Evolutionary conservation across 1,284 basidiomycete species (phyloP), one percentile per base, ranked within the genome.

Genomic region (Coniferiporia weirii): DNA sequence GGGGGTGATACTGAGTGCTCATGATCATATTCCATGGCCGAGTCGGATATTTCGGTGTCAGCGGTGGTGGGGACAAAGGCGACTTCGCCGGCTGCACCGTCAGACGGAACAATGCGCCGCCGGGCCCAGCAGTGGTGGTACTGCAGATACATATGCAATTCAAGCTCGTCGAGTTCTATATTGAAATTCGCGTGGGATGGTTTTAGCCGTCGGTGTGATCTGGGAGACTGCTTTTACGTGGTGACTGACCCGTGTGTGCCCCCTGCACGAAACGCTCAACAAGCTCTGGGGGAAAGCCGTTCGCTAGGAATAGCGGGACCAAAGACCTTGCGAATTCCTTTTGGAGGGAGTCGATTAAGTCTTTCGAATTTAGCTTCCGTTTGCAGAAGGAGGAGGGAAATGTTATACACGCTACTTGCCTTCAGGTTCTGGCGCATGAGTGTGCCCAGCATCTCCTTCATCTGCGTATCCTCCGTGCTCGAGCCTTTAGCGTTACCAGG

Each of bases 51-150:
- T 2, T 27, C 27, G 27, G 27, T 5, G 27, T 27, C 27, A 27
- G 27, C 5, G 27, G 2, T 5, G 27, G 27, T 27, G 27, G 27
- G 5, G 27, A 5, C 27, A 27, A 40, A 15, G 15, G 15, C 15
- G 38, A 12, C 38, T 15, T 12, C 12, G 8, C 38, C 8, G 15
- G 38, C 38, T 40, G 9, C 38, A 4, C 8, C 38, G 12, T 15
- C 38, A 10, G 38, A 40, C 2, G 38, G 15, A 40, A 40, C 44
- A 19, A 46, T n/a, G 27, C 27, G 27, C 22, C 54, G 54, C 15
- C 54, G 45, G n/a, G 54, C 56, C 56, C 56, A 57, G 40, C 56
- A 57, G 49, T 57, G 56, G 50, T 57, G 56, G 19, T 57, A 57
- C 7, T 36, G 12, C 6, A 57, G 50, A 51, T 59, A 59, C 57